Percentiles rank a stretch among this genome's conserved stretches.
Evolutionary conservation across 2,329 filamentous ascomycete species (phyloP).

Genomic region (Apiospora marii): DNA sequence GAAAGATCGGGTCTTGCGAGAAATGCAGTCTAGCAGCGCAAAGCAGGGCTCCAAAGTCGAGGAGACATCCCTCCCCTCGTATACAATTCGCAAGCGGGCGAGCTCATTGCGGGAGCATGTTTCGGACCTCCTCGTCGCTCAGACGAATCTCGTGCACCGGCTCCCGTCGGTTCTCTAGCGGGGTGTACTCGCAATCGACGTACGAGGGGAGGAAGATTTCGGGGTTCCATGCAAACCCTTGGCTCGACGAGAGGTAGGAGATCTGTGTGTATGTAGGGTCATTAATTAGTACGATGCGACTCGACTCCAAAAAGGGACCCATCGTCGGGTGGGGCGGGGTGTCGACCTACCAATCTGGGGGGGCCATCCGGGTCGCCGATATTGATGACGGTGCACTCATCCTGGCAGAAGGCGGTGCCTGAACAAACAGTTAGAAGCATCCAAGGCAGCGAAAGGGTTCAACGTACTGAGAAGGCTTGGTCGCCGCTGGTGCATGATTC

Average conservation of each 20-base stretch:
- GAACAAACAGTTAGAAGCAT: conserved; percentile 27
- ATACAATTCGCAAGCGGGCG: not conserved
- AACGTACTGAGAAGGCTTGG: conserved; percentile 68
- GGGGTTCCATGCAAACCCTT: conserved; percentile 86
- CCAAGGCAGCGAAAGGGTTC: conserved; percentile 19
- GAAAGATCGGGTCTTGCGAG: conserved; percentile 19
- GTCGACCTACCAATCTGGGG: conserved; percentile 69
- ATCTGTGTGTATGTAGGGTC: conserved; percentile 58
- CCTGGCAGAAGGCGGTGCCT: conserved; percentile 76
- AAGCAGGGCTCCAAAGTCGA: conserved; percentile 20
- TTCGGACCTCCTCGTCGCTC: conserved; percentile 77
- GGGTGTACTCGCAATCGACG: conserved; percentile 76
- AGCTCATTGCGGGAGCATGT: conserved; percentile 69
- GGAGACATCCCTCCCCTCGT: not conserved
- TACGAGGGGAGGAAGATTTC: conserved; percentile 86
- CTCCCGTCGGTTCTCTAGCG: conserved; percentile 78
- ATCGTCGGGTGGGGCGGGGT: conserved; percentile 14
- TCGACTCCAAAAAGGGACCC: conserved; percentile 23
- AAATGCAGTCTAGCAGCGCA: conserved; percentile 19
- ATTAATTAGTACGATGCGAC: conserved; percentile 33
- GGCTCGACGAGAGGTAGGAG: conserved; percentile 79
- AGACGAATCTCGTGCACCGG: conserved; percentile 81
- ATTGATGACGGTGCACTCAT: conserved; percentile 83
- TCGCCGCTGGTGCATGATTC: conserved; percentile 61
- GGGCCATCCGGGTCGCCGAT: conserved; percentile 78